These are phyloP conservation scores for Verticillium alfalfae DNA, from an alignment of 2,329 filamentous ascomycete species.

Conservation along the genomic window DNA sequence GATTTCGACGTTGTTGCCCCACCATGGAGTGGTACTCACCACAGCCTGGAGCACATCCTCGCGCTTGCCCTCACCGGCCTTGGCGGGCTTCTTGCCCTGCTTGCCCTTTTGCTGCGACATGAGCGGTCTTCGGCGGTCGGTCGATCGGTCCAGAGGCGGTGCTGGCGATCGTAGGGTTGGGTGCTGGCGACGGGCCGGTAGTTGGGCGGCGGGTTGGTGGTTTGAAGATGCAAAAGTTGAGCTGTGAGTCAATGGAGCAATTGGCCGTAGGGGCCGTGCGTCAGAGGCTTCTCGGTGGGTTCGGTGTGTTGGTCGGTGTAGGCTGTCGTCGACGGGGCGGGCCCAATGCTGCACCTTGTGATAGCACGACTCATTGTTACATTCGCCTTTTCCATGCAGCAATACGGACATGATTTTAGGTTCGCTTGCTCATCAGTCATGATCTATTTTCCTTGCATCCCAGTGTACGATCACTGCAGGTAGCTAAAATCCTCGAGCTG, in stretches of 20 bases:
- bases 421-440: no score
- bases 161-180: neutral
- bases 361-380: no score
- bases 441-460: no score
- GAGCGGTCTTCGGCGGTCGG: constrained; percentile 3
- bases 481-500: no score
- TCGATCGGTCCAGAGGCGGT: neutral
- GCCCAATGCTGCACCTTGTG: no score
- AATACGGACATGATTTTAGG: no score
- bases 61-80: constrained; percentile 47
- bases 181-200: neutral
- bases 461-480: no score
- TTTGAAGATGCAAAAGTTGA: constrained; percentile 10
- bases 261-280: neutral
- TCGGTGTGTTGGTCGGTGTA: neutral
- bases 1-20: constrained; percentile 15
- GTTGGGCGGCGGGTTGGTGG: constrained; percentile 4
- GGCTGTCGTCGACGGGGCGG: no score
- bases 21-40: constrained; percentile 29
- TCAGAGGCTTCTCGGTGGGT: neutral
- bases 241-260: constrained; percentile 6
- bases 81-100: constrained; percentile 50
- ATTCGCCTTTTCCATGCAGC: no score
- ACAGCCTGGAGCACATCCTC: constrained; percentile 56
- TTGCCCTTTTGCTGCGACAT: constrained; percentile 43